phyloP scores from a whole-genome alignment of 306 rosid genomes.

The Morella rubra region DNA sequence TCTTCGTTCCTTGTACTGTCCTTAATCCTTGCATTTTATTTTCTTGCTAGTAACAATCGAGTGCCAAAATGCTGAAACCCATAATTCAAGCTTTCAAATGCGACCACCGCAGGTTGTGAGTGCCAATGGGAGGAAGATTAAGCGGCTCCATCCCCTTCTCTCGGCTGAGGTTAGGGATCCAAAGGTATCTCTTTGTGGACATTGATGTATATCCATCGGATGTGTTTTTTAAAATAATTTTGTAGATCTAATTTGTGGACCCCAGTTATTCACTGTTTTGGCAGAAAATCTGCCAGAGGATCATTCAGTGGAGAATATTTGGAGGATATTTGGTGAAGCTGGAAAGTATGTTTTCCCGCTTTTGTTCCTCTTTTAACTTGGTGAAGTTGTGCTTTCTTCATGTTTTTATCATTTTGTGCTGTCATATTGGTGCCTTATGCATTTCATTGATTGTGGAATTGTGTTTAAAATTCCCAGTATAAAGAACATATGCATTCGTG shows the following conservation, averaged over 20 bases:
- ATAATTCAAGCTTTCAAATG: constrained; percentile 11
- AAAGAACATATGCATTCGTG: constrained; percentile 55
- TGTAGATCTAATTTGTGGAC: constrained; percentile 46
- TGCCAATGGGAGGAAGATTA: constrained; percentile 77
- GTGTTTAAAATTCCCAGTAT: constrained; percentile 52
- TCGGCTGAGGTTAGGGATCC: constrained; percentile 55
- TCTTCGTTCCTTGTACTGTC: constrained; percentile 73
- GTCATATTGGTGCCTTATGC: neutral
- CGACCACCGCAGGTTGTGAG: constrained; percentile 66
- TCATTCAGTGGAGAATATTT: constrained; percentile 77
- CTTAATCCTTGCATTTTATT: constrained; percentile 21
- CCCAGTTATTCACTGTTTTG: constrained; percentile 86
- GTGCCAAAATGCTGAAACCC: constrained; percentile 25
- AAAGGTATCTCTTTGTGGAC: constrained; percentile 57
- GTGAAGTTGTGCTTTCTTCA: constrained; percentile 4
- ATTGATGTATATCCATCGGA: constrained; percentile 4
- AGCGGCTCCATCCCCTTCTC: constrained; percentile 67
- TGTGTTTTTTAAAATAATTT: constrained; percentile 10
- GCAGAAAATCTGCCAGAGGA: constrained; percentile 90
- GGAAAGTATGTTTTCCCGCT: constrained; percentile 64
- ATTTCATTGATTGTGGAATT: constrained; percentile 14
- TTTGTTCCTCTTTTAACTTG: constrained; percentile 2
- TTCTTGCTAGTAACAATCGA: constrained; percentile 21
- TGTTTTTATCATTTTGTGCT: neutral
- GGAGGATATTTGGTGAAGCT: constrained; percentile 66